Percentiles rank a stretch among this genome's conserved stretches.
Conservation (phyloP, 768 basidiomycete species). For the Termitomyces bulborhizus region DNA sequence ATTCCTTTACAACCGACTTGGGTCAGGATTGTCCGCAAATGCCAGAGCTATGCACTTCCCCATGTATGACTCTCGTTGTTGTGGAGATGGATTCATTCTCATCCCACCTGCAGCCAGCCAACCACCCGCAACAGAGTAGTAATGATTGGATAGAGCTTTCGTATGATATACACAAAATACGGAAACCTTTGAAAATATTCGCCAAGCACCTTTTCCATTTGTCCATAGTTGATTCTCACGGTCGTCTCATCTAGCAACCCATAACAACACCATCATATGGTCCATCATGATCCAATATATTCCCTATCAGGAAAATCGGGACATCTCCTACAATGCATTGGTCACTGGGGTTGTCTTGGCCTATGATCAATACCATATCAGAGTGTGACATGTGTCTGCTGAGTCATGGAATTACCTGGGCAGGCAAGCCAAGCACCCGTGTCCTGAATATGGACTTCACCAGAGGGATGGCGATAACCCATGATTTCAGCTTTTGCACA, state of each 20-base stretch:
- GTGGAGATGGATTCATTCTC: neutral
- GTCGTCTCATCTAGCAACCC: constrained; percentile 14
- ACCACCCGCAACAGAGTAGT: neutral
- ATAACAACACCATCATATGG: constrained; percentile 25
- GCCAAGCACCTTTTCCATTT: neutral
- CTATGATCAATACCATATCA: constrained; percentile 21
- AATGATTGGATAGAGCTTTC: neutral
- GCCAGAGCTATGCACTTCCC: neutral
- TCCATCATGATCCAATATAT: constrained; percentile 42
- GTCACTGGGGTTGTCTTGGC: constrained; percentile 50
- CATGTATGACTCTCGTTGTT: neutral
- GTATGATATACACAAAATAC: neutral
- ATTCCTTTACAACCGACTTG: neutral
- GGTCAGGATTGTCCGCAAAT: neutral
- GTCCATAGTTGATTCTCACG: neutral
- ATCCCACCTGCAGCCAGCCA: neutral
- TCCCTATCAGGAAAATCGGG: constrained; percentile 37
- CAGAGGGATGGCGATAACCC: constrained; percentile 30
- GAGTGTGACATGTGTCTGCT: neutral
- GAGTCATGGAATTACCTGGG: constrained; percentile 8
- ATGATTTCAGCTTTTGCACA: constrained; percentile 18
- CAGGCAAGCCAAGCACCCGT: constrained; percentile 15
- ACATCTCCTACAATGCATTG: constrained; percentile 52
- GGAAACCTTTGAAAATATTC: neutral
- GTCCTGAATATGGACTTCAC: constrained; percentile 21